Conservation (phyloP, 148 eudicot species). For the Camellia sinensis region DNA sequence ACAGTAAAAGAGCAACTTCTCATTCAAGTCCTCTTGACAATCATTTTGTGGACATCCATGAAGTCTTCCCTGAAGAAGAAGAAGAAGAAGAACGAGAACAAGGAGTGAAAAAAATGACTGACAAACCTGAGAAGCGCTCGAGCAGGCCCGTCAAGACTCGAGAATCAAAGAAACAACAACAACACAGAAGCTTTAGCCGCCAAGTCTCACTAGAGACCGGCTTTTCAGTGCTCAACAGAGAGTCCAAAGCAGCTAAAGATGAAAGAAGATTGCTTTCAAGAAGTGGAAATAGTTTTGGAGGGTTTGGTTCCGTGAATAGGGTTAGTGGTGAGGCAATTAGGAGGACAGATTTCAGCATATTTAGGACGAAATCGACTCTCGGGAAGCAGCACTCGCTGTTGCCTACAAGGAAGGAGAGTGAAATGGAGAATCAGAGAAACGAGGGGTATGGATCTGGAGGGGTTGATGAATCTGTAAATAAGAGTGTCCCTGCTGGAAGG, state of each 20-base stretch:
- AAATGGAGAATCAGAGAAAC: constrained; percentile 21
- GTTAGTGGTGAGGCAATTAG: constrained; percentile 24
- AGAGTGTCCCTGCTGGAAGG: constrained; percentile 95
- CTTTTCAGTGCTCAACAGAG: constrained; percentile 63
- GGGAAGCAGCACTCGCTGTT: constrained; percentile 58
- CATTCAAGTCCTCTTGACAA: constrained; percentile 20
- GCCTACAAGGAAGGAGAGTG: constrained; percentile 46
- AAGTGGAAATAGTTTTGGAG: constrained; percentile 87
- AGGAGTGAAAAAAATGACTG: constrained; percentile 14
- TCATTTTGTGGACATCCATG: constrained; percentile 66
- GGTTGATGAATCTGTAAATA: constrained; percentile 49
- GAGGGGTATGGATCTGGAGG: constrained; percentile 24
- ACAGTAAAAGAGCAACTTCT: constrained; percentile 22
- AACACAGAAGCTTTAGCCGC: constrained; percentile 47
- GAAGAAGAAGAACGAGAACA: constrained; percentile 22
- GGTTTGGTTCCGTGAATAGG: constrained; percentile 40
- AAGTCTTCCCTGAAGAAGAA: constrained; percentile 49
- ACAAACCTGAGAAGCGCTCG: constrained; percentile 17
- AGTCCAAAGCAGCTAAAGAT: constrained; percentile 24
- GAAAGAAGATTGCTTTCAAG: constrained; percentile 49
- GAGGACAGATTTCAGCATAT: constrained; percentile 64
- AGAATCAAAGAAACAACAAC: constrained; percentile 35
- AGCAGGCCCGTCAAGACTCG: constrained; percentile 38
- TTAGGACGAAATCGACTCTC: constrained; percentile 75
- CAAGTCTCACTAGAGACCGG: constrained; percentile 97